Percentiles rank a stretch among this genome's conserved stretches.
phyloP scores from a whole-genome alignment of 2,329 filamentous ascomycete species.

The Madurella fahalii region DNA sequence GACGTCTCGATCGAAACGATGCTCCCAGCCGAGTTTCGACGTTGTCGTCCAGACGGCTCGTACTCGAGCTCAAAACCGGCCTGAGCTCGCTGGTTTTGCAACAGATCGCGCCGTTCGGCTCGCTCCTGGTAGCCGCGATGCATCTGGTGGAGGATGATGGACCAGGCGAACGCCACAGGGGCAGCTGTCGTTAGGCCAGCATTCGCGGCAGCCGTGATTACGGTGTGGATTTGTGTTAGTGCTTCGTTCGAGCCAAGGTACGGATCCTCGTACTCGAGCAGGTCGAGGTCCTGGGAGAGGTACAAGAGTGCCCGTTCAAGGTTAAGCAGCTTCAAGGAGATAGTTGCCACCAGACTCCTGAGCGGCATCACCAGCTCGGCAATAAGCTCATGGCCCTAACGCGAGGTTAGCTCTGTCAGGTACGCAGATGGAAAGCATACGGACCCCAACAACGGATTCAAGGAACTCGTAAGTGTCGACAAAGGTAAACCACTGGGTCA shows the following conservation, averaged over 20 bases:
- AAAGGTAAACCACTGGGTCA: slow-evolving; percentile 71
- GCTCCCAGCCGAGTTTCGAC: slow-evolving; percentile 58
- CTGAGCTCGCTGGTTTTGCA: slow-evolving; percentile 55
- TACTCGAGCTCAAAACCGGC: slow-evolving; percentile 52
- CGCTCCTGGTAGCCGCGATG: slow-evolving; percentile 59
- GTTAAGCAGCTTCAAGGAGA: slow-evolving; percentile 70
- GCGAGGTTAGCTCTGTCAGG: background rate
- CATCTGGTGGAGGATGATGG: slow-evolving; percentile 68
- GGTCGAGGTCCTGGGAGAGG: slow-evolving; percentile 48
- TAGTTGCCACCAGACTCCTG: slow-evolving; percentile 64
- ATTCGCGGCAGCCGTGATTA: slow-evolving; percentile 59
- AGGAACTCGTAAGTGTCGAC: slow-evolving; percentile 68
- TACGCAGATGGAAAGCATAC: slow-evolving; percentile 20
- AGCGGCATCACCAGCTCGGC: slow-evolving; percentile 57
- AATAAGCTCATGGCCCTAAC: slow-evolving; percentile 37
- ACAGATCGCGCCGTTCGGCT: slow-evolving; percentile 56
- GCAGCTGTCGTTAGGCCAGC: slow-evolving; percentile 58
- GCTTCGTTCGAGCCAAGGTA: slow-evolving; percentile 69
- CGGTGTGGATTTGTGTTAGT: slow-evolving; percentile 67
- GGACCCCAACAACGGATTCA: slow-evolving; percentile 55
- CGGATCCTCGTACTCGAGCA: slow-evolving; percentile 42
- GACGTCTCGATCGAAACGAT: slow-evolving; percentile 59
- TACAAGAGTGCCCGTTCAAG: slow-evolving; percentile 55
- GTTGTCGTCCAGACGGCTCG: slow-evolving; percentile 33
- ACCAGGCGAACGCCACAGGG: slow-evolving; percentile 78